Evolutionary conservation across 768 basidiomycete genomes (phyloP).

Genomic region (Russula compacta): DNA sequence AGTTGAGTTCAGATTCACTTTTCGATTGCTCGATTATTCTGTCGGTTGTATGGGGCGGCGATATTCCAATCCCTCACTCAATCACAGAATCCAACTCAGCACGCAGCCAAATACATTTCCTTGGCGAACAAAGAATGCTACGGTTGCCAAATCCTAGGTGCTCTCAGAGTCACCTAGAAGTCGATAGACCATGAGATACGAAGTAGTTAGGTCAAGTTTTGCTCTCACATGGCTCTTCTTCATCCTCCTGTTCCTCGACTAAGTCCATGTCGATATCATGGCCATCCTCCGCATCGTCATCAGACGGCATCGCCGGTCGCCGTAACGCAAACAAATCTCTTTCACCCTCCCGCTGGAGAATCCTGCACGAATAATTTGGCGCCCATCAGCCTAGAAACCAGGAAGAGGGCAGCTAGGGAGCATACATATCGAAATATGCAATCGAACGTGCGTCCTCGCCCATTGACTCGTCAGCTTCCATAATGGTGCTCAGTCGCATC

Average conservation of each 20-base stretch:
- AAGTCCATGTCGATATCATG: slow-evolving; percentile 5
- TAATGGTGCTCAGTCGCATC: slow-evolving; percentile 22
- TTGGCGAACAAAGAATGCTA: neutral
- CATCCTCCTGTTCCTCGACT: neutral
- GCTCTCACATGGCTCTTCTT: neutral
- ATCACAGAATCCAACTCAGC: neutral
- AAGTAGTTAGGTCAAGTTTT: neutral
- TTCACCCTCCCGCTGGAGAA: slow-evolving; percentile 48
- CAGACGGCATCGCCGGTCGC: slow-evolving; percentile 28
- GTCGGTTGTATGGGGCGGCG: too few relatives aligned
- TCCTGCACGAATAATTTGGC: slow-evolving; percentile 31
- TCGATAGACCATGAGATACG: neutral
- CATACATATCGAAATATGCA: slow-evolving; percentile 66
- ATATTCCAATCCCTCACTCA: too few relatives aligned
- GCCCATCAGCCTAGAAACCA: slow-evolving; percentile 8
- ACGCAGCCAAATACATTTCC: neutral
- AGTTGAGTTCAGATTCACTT: too few relatives aligned
- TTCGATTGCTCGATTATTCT: too few relatives aligned
- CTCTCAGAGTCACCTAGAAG: neutral
- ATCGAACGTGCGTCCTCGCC: slow-evolving; percentile 44
- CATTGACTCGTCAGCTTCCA: slow-evolving; percentile 25
- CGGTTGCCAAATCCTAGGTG: neutral
- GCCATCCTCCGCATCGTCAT: slow-evolving; percentile 26
- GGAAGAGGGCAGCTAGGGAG: slow-evolving; percentile 16
- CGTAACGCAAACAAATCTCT: slow-evolving; percentile 46